These are phyloP conservation scores for Chytriomyces confervae DNA, from an alignment of 192 early-diverging fungal genomes.

Conservation along the genomic window DNA sequence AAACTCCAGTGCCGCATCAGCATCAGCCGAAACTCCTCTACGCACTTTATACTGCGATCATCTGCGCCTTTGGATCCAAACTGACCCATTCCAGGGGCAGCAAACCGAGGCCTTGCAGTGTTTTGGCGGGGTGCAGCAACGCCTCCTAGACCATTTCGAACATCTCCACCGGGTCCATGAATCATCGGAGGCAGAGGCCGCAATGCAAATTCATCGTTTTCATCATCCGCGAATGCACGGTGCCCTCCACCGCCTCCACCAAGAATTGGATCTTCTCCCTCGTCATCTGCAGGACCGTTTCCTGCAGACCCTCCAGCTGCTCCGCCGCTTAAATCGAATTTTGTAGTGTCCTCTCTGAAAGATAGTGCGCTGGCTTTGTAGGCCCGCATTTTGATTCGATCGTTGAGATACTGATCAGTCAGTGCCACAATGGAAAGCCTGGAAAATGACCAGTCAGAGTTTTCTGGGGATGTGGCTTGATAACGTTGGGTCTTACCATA, in stretches of 20 bases:
- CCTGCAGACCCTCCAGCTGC: constrained; percentile 23
- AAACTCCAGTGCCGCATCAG: constrained; percentile 93
- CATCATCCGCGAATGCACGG: not conserved
- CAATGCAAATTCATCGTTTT: not conserved
- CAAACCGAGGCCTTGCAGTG: constrained; percentile 7
- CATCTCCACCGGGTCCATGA: not conserved
- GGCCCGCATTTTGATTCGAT: constrained; percentile 70
- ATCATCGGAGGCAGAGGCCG: not conserved
- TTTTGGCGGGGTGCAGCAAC: not conserved
- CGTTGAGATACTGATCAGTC: constrained; percentile 78
- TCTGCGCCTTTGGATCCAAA: constrained; percentile 46
- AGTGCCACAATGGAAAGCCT: constrained; percentile 83
- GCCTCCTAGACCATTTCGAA: not conserved
- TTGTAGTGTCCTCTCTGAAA: constrained; percentile 74
- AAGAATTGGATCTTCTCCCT: not conserved
- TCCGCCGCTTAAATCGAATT: constrained; percentile 51
- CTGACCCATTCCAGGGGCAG: constrained; percentile 35
- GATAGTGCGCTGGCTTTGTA: constrained; percentile 68
- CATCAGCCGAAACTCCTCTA: constrained; percentile 84
- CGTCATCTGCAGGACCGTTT: constrained; percentile 6
- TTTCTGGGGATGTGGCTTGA: no score
- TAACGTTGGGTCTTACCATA: constrained; percentile 67
- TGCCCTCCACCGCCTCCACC: not conserved
- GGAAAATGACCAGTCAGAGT: constrained; percentile 1
- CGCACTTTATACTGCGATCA: constrained; percentile 61